phyloP scores from a whole-genome alignment of 257 asterid species.

The Coffea canephora region DNA sequence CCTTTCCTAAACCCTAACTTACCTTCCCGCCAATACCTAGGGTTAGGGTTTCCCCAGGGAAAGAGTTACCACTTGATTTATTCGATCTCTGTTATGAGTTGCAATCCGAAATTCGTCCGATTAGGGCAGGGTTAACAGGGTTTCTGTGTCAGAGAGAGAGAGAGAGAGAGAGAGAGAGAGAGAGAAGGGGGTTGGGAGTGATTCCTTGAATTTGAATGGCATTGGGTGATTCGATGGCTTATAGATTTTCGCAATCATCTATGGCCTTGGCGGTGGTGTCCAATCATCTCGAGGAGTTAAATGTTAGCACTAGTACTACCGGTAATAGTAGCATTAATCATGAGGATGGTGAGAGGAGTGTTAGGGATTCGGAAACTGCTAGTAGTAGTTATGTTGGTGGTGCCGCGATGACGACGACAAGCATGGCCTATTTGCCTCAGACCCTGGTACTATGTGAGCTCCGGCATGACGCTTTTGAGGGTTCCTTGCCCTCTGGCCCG shows the following conservation, averaged over 20 bases:
- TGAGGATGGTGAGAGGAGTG: slow-evolving; percentile 48
- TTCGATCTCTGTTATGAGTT: slow-evolving; percentile 52
- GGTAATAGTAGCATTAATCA: slow-evolving; percentile 7
- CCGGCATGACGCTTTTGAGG: slow-evolving; percentile 91
- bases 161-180: neutral
- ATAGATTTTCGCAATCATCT: slow-evolving; percentile 84
- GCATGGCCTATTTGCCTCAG: slow-evolving; percentile 90
- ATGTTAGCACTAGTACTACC: slow-evolving; percentile 18
- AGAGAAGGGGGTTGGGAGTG: slow-evolving; percentile 8
- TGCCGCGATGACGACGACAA: slow-evolving; percentile 57
- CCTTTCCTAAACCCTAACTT: neutral
- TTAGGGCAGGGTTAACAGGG: slow-evolving; percentile 66
- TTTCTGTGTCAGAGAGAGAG: neutral
- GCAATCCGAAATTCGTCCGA: slow-evolving; percentile 64
- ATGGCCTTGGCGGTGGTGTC: slow-evolving; percentile 55
- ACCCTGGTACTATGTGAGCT: slow-evolving; percentile 85
- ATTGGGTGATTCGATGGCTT: slow-evolving; percentile 97
- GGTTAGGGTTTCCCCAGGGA: slow-evolving; percentile 39
- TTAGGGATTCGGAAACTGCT: slow-evolving; percentile 66
- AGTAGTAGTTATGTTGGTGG: slow-evolving; percentile 53
- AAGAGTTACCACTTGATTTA: neutral
- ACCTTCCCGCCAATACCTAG: slow-evolving; percentile 6
- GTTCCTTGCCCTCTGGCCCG: slow-evolving; percentile 73
- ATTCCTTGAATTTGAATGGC: slow-evolving; percentile 61
- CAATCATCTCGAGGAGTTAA: slow-evolving; percentile 65